A percentile compares a stretch with the other conserved stretches of the same genome.
Conservation (phyloP, 73 alveolate species). For the Blepharisma japonicum region DNA sequence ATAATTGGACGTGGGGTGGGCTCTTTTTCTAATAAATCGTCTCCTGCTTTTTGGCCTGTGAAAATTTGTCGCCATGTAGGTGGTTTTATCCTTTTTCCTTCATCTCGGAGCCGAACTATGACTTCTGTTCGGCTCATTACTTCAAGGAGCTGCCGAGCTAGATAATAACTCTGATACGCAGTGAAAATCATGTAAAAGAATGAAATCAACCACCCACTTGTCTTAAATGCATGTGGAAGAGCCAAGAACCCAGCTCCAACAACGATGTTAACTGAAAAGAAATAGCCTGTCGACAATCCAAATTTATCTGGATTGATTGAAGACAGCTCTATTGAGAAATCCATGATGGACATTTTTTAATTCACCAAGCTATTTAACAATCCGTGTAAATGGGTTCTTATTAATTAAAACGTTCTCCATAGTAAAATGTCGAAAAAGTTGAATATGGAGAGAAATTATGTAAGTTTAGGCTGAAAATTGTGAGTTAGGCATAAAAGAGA, state of each 20-base stretch:
- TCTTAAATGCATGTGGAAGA: slow-evolving; percentile 13
- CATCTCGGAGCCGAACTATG: slow-evolving; percentile 1
- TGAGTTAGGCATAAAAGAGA: too few relatives aligned
- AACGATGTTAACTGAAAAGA: slow-evolving; percentile 13
- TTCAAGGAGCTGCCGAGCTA: slow-evolving; percentile 6
- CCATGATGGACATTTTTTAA: too few relatives aligned
- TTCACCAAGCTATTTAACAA: too few relatives aligned
- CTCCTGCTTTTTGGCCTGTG: neutral
- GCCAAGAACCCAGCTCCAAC: slow-evolving; percentile 15
- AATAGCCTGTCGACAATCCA: slow-evolving; percentile 20
- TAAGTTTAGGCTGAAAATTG: too few relatives aligned
- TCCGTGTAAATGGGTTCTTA: too few relatives aligned
- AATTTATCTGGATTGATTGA: neutral
- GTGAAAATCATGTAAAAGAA: neutral
- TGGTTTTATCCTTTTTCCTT: neutral
- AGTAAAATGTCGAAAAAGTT: too few relatives aligned
- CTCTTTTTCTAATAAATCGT: neutral
- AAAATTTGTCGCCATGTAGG: neutral
- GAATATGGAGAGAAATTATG: too few relatives aligned
- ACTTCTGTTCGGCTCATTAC: neutral
- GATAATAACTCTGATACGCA: neutral
- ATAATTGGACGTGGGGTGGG: slow-evolving; percentile 3
- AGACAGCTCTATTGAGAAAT: too few relatives aligned
- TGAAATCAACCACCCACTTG: slow-evolving; percentile 20
- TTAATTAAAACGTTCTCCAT: too few relatives aligned